A percentile compares a stretch with the other conserved stretches of the same genome.
phyloP scores from a whole-genome alignment of 148 eudicot species.

The Mesembryanthemum crystallinum region DNA sequence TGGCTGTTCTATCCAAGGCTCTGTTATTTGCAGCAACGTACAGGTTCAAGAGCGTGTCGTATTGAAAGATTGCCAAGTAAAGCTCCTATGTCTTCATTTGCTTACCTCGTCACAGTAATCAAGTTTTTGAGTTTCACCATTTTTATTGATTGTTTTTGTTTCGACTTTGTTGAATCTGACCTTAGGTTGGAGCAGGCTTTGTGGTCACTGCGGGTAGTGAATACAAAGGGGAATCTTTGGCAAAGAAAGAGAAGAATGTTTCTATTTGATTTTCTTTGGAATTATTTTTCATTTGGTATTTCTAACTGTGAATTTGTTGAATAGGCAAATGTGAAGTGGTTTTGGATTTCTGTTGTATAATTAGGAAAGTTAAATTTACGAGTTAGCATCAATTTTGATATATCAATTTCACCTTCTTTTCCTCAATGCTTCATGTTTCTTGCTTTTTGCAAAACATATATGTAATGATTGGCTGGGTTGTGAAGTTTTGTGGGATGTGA shows the following conservation, averaged over 20 bases:
- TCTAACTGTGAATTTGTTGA: too few relatives aligned
- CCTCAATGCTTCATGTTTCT: neutral
- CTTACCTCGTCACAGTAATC: neutral
- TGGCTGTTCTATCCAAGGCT: conserved; percentile 93
- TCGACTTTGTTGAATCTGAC: neutral
- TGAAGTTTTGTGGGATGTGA: neutral
- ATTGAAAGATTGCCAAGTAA: conserved; percentile 90
- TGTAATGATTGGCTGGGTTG: neutral
- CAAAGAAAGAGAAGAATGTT: conserved; percentile 56
- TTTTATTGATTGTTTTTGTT: neutral
- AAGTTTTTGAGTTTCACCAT: neutral
- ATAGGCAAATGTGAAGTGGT: too few relatives aligned
- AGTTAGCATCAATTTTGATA: conserved; percentile 22
- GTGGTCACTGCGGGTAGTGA: conserved; percentile 86
- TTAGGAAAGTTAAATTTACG: conserved; percentile 5
- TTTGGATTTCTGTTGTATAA: conserved; percentile 17
- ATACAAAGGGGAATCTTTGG: conserved; percentile 76
- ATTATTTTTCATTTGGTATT: neutral
- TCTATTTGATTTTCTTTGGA: conserved; percentile 16
- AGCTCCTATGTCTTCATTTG: conserved; percentile 20
- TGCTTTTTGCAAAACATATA: neutral
- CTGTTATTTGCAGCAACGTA: conserved; percentile 90
- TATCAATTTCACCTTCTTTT: neutral
- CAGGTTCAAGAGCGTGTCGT: conserved; percentile 86
- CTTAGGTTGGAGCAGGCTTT: conserved; percentile 89